Conservation (phyloP, 257 asterid genomes). For the Solanum medicagineum region DNA sequence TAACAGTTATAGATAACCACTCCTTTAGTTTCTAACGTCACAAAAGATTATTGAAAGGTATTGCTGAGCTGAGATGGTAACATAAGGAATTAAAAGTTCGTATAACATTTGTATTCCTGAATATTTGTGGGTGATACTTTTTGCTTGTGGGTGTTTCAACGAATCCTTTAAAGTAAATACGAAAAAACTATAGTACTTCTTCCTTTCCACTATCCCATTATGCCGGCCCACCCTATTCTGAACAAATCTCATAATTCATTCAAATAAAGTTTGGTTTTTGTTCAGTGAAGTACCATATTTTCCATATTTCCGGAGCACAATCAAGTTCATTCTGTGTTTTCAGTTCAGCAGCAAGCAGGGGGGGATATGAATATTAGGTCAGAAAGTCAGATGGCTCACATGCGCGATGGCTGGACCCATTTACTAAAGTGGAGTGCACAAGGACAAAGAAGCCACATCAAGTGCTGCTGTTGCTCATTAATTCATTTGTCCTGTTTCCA, state of each 20-base stretch:
- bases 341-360: neutral
- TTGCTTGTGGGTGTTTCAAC: neutral
- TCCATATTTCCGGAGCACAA: neutral
- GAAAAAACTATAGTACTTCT: neutral
- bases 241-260: neutral
- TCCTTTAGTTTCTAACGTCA: neutral
- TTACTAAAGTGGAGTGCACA: neutral
- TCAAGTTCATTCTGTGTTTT: neutral
- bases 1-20: neutral
- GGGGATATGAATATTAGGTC: neutral
- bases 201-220: neutral
- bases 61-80: neutral
- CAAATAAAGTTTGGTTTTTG: neutral
- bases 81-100: neutral
- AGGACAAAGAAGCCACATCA: constrained; percentile 1
- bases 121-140: neutral
- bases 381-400: neutral
- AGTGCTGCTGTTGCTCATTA: neutral
- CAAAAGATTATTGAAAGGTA: neutral
- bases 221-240: too few species aligned
- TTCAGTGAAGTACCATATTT: neutral
- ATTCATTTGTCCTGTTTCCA: neutral
- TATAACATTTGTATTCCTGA: neutral
- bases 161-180: neutral
- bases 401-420: neutral